Evolutionary conservation across 176 grass and related monocot genomes (phyloP), one percentile per base, ranked within the genome.

Genomic region (Lolium rigidum): DNA sequence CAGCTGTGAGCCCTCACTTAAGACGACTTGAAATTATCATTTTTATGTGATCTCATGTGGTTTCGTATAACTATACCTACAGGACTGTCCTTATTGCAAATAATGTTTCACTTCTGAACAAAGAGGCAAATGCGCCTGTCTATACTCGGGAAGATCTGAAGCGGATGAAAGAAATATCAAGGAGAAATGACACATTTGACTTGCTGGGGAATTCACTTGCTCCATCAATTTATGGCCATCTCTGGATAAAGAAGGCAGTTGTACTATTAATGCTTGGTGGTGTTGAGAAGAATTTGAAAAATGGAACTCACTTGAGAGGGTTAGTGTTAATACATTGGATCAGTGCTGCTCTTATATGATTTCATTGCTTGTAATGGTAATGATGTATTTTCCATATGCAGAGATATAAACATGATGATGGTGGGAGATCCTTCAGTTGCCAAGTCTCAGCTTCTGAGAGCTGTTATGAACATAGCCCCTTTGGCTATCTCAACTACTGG

Each of bases 321-420:
- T 99, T 35, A 88, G 82, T 90, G 48, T 15, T 79, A 37, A 49
- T 83, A 16, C 66, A 74, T 60, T 6, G 17, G 37, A 78, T 71
- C 7, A 74, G 72, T 82, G 12, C 58, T 65, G 16, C 41, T 87
- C 37, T n/a, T 63, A 55, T 11, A 48, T 56, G 21, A 66, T 84
- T 47, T 74, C 55, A 38, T 59, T 71, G 10, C 39, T 37, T 77
- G 26, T 13, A 22, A 31, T 80, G 44, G 38, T 57, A 16, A 74
- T 79, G 22, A 6, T 56, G 12, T 28, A 16, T 87, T 17, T 92
- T 89, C 49, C 37, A 39, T 62, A 16, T 91, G 39, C 82, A 99
- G 97, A 79, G 97, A 99, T 88, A 93, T 99, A 91, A 99, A 99
- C 80, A 99, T 99, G 97, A 99, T 99, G 97, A 99, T 99, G 94